These are phyloP conservation scores for Fusarium pilosicola DNA, from an alignment of 2,329 filamentous ascomycete genomes.

Conservation along the genomic window DNA sequence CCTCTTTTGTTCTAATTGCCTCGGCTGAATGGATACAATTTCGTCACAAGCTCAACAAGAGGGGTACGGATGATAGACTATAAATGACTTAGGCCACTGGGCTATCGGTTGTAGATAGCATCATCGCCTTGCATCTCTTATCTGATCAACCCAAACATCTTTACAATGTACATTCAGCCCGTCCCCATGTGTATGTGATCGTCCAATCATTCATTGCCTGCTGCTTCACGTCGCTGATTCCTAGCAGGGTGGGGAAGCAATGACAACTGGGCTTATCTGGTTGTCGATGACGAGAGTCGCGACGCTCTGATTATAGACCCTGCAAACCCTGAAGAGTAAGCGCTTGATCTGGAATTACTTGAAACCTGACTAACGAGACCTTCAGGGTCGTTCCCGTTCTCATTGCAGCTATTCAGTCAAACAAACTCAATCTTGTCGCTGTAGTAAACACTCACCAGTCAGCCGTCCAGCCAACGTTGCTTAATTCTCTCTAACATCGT, in stretches of 20 bases:
- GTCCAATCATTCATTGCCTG: neutral
- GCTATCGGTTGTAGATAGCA: neutral
- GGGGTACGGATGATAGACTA: neutral
- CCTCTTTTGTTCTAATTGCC: neutral
- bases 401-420: neutral
- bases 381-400: neutral
- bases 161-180: neutral
- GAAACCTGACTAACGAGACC: accelerated
- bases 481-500: accelerated
- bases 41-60: neutral
- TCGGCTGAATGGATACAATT: neutral
- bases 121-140: neutral
- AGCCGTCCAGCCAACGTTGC: neutral
- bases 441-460: neutral
- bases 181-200: neutral
- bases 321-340: neutral
- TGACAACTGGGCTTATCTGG: neutral
- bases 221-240: neutral
- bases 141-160: neutral
- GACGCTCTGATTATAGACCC: neutral
- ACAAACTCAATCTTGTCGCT: neutral
- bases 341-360: accelerated
- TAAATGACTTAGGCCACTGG: neutral
- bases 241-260: neutral
- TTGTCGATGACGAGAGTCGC: neutral